Percentiles rank a stretch among this genome's conserved stretches.
These are phyloP conservation scores for Quercus lobata DNA, from an alignment of 331 rosid species.

Conservation along the genomic window DNA sequence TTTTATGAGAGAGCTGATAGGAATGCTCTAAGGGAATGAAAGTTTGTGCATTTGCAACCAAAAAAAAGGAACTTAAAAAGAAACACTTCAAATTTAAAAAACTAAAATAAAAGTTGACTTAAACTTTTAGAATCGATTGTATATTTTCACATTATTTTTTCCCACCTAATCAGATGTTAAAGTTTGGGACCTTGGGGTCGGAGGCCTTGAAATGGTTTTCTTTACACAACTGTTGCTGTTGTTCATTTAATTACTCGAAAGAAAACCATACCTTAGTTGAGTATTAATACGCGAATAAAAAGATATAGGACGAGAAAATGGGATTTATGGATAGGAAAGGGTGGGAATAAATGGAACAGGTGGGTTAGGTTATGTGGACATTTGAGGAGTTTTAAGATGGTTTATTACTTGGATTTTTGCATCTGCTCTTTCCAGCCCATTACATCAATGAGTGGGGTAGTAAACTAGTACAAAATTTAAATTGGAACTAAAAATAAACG, in stretches of 20 bases:
- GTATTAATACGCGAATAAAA: not conserved
- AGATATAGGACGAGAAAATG: not conserved
- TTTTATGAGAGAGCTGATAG: no score
- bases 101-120: no score
- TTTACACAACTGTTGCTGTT: not conserved
- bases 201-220: no score
- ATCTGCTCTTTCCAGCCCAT: not conserved
- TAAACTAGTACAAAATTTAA: not conserved
- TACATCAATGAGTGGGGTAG: not conserved
- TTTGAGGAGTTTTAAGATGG: not conserved
- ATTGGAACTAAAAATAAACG: not conserved
- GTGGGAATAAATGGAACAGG: slow-evolving; percentile 15
- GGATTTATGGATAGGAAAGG: not conserved
- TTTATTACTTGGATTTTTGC: slow-evolving; percentile 4
- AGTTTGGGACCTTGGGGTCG: no score
- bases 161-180: no score
- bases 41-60: no score
- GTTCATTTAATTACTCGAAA: not conserved
- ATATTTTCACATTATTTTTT: no score
- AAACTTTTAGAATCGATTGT: no score
- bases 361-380: slow-evolving; percentile 21
- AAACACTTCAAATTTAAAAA: no score
- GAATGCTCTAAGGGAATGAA: no score
- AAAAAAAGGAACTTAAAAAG: no score
- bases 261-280: not conserved